These are phyloP conservation scores for Hysterium pulicare DNA, from an alignment of 2,329 filamentous ascomycete genomes.

Conservation along the genomic window DNA sequence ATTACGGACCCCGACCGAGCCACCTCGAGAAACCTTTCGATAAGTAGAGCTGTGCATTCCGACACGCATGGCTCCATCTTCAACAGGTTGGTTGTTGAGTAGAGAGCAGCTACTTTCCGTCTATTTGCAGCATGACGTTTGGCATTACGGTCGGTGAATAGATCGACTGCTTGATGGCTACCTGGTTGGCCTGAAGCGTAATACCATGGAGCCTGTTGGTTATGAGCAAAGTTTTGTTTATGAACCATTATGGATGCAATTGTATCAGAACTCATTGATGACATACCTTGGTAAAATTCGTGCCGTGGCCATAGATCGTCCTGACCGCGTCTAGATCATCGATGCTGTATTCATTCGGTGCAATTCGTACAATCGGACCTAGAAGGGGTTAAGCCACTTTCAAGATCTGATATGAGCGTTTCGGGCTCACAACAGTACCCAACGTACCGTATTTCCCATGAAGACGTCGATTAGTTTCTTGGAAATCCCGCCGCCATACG, in stretches of 20 bases:
- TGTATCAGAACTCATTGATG: too few species aligned
- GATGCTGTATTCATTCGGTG: slow-evolving; percentile 11
- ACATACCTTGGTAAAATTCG: slow-evolving; percentile 27
- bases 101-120: slow-evolving; percentile 35
- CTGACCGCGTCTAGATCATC: slow-evolving; percentile 36
- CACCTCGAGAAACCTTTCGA: slow-evolving; percentile 26
- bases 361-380: slow-evolving; percentile 10
- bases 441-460: background rate
- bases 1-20: slow-evolving; percentile 22
- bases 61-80: slow-evolving; percentile 41
- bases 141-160: slow-evolving; percentile 37
- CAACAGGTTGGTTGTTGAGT: slow-evolving; percentile 37
- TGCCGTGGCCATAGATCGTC: slow-evolving; percentile 32
- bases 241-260: too few species aligned
- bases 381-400: too few species aligned
- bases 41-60: slow-evolving; percentile 29
- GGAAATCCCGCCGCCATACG: background rate
- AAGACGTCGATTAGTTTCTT: background rate
- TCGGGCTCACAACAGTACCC: too few species aligned
- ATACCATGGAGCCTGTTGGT: slow-evolving; percentile 30
- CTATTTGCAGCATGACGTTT: slow-evolving; percentile 32
- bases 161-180: slow-evolving; percentile 23
- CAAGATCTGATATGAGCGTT: too few species aligned
- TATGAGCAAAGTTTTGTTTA: too few species aligned
- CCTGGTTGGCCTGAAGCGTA: slow-evolving; percentile 14